Conservation (phyloP, 2,329 filamentous ascomycete genomes). For the Aspergillus melleus region DNA sequence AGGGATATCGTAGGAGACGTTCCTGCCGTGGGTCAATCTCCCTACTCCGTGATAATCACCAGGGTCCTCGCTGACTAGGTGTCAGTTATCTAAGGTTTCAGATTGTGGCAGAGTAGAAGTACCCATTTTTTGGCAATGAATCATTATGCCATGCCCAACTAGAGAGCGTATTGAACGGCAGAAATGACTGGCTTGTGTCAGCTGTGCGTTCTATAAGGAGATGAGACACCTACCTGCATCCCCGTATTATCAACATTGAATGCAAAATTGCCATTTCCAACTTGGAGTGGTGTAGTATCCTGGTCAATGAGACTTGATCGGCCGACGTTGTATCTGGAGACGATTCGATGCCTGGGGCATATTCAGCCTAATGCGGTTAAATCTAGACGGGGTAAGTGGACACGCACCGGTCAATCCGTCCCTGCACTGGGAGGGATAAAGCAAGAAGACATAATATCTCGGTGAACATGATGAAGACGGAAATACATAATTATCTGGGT, state of each 20-base stretch:
- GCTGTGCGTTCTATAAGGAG: background rate
- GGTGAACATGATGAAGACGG: background rate
- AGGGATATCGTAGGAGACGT: slow-evolving; percentile 17
- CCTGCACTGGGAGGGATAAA: background rate
- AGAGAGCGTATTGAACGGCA: slow-evolving; percentile 17
- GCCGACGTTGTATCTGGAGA: slow-evolving; percentile 15
- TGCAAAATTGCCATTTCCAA: slow-evolving; percentile 19
- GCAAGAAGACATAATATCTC: background rate
- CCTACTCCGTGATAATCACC: slow-evolving; percentile 10
- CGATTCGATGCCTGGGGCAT: slow-evolving; percentile 4
- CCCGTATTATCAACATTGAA: slow-evolving; percentile 18
- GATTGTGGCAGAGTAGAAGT: background rate
- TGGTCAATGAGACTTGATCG: slow-evolving; percentile 12
- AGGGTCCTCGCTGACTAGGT: background rate
- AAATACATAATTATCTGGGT: background rate
- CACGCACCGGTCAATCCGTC: slow-evolving; percentile 5
- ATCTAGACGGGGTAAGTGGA: background rate
- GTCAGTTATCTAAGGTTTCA: background rate
- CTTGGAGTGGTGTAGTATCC: slow-evolving; percentile 15
- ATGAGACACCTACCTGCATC: slow-evolving; percentile 11
- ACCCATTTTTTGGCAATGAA: slow-evolving; percentile 14
- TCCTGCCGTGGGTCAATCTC: slow-evolving; percentile 13
- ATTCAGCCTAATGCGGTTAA: background rate
- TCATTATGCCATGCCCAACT: slow-evolving; percentile 21
- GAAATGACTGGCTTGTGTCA: slow-evolving; percentile 6